A percentile compares a stretch with the other conserved stretches of the same genome.
Conservation (phyloP, 1,284 basidiomycete genomes). For the Leucoagaricus sp. region DNA sequence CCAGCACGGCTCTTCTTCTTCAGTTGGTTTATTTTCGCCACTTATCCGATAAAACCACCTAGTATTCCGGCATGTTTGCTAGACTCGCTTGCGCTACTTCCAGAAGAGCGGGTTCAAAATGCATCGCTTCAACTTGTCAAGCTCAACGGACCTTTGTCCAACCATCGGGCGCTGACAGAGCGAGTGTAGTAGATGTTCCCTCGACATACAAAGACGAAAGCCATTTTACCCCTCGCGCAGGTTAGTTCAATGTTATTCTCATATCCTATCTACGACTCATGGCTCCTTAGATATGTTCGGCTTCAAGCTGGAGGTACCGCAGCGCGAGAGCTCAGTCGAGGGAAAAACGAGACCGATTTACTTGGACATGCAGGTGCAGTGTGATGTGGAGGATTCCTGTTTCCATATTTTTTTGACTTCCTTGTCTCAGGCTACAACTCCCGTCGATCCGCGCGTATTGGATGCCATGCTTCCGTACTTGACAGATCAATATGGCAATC, state of each 20-base stretch:
- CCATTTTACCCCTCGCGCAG: constrained; percentile 71
- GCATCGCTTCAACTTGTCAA: constrained; percentile 18
- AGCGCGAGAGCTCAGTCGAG: constrained; percentile 61
- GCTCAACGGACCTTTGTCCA: constrained; percentile 61
- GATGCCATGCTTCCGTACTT: constrained; percentile 97
- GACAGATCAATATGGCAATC: constrained; percentile 98
- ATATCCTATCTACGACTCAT: background rate
- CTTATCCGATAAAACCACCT: constrained; percentile 20
- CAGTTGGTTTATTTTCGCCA: constrained; percentile 8
- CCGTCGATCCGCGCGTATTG: constrained; percentile 95
- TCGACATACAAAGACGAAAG: constrained; percentile 67
- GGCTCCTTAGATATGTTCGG: constrained; percentile 77
- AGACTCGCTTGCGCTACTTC: constrained; percentile 47
- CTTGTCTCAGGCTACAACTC: constrained; percentile 85
- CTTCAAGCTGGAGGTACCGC: constrained; percentile 79
- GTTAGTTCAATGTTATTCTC: constrained; percentile 36
- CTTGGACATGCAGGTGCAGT: constrained; percentile 87
- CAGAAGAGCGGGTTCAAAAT: constrained; percentile 27
- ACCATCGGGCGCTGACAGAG: constrained; percentile 77
- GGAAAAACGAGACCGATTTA: constrained; percentile 87
- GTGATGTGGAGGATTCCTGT: background rate
- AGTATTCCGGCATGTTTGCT: constrained; percentile 47
- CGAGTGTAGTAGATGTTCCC: constrained; percentile 77
- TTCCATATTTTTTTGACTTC: constrained; percentile 13
- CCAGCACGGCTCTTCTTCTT: background rate